Evolutionary conservation across 495 filamentous ascomycete species (phyloP).

Genomic region (Penicillium pancosmium): DNA sequence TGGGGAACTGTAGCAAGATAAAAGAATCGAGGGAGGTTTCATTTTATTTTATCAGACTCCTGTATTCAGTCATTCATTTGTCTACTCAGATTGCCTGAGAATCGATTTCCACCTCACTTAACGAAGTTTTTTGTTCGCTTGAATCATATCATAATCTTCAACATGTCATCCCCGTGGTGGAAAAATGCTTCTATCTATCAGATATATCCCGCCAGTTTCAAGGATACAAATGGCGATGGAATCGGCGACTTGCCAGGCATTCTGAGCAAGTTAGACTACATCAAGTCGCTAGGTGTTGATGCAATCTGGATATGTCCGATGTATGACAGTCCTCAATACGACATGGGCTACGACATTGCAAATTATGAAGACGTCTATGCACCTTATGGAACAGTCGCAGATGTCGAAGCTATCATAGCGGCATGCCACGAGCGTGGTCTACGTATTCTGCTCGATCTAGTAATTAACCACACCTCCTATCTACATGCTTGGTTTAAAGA

Average conservation of each 20-base stretch:
- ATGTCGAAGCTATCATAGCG: constrained; percentile 54
- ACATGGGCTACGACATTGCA: constrained; percentile 59
- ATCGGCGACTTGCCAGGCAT: constrained; percentile 64
- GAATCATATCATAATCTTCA: not conserved
- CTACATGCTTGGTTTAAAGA: constrained; percentile 61
- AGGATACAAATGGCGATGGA: constrained; percentile 45
- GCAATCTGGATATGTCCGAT: constrained; percentile 46
- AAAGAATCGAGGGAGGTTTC: not conserved
- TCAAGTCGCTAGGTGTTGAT: constrained; percentile 46
- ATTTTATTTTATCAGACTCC: not conserved
- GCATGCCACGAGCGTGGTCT: constrained; percentile 54
- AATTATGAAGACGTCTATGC: constrained; percentile 61
- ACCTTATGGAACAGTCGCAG: constrained; percentile 56
- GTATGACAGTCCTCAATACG: constrained; percentile 55
- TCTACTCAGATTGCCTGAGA: not conserved
- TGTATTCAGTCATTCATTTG: not conserved
- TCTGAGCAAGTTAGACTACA: constrained; percentile 59
- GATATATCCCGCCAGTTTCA: constrained; percentile 44
- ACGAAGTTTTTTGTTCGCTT: not conserved
- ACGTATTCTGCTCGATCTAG: constrained; percentile 58
- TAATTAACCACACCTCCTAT: constrained; percentile 62
- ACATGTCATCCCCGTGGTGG: constrained; percentile 36
- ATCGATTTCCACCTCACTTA: not conserved
- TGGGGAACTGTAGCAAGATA: constrained; percentile 6
- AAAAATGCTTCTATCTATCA: constrained; percentile 45